These are phyloP conservation scores for Lactarius pseudohatsudake DNA, from an alignment of 768 basidiomycete genomes.

Conservation along the genomic window DNA sequence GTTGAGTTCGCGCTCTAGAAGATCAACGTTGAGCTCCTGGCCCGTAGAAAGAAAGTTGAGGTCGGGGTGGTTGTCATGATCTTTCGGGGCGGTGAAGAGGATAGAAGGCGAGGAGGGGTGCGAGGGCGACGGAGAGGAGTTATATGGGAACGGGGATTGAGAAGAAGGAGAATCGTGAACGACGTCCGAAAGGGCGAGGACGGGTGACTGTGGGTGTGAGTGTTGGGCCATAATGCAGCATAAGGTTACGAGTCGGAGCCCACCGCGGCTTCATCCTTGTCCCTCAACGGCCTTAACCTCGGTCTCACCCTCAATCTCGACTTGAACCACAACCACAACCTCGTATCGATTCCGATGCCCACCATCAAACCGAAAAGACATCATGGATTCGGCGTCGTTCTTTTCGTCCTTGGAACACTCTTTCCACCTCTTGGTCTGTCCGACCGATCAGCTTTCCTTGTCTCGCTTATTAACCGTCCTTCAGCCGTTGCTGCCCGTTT, in stretches of 20 bases:
- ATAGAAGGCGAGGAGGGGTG: slow-evolving; percentile 26
- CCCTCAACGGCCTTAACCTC: neutral
- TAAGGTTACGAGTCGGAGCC: neutral
- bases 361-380: slow-evolving; percentile 61
- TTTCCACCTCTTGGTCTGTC: slow-evolving; percentile 85
- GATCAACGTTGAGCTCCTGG: slow-evolving; percentile 39
- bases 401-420: slow-evolving; percentile 87
- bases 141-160: slow-evolving; percentile 40
- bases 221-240: slow-evolving; percentile 2
- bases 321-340: neutral
- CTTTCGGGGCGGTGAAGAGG: slow-evolving; percentile 29
- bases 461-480: slow-evolving; percentile 11
- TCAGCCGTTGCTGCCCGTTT: slow-evolving; percentile 92
- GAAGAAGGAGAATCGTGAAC: slow-evolving; percentile 76
- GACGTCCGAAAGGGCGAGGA: slow-evolving; percentile 78
- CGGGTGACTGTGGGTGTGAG: slow-evolving; percentile 45
- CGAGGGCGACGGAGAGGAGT: slow-evolving; percentile 33
- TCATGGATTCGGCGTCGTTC: slow-evolving; percentile 77
- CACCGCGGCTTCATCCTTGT: neutral
- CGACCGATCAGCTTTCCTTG: slow-evolving; percentile 4
- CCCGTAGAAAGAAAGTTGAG: slow-evolving; percentile 42
- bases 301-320: slow-evolving; percentile 1
- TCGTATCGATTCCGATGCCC: slow-evolving; percentile 8
- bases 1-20: slow-evolving; percentile 71
- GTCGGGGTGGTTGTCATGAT: slow-evolving; percentile 28